Conservation (phyloP, 192 early-diverging fungal genomes). For the Umbelopsis sp. region DNA sequence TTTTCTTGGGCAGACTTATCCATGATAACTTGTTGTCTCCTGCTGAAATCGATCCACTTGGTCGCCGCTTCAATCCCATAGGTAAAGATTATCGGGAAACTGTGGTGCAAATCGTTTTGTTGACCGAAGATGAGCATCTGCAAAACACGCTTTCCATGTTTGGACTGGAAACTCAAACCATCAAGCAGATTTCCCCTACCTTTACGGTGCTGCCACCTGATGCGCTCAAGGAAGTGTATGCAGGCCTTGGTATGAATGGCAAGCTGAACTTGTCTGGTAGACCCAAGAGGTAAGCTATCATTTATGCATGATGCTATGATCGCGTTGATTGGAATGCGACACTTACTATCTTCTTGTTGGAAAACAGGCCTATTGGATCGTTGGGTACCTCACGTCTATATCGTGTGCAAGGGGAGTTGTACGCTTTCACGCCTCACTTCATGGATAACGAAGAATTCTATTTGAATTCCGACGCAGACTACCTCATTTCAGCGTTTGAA, state of each 20-base stretch:
- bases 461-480: constrained; percentile 83
- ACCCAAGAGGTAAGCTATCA: constrained; percentile 46
- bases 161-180: constrained; percentile 80
- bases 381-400: constrained; percentile 80
- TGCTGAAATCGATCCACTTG: constrained; percentile 83
- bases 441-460: constrained; percentile 89
- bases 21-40: constrained; percentile 74
- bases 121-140: constrained; percentile 72
- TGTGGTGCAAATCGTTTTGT: constrained; percentile 77
- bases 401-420: constrained; percentile 79
- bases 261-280: constrained; percentile 79
- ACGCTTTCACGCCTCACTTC: constrained; percentile 85
- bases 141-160: constrained; percentile 70
- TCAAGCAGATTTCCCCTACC: constrained; percentile 63
- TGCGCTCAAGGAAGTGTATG: constrained; percentile 77
- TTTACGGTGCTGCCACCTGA: constrained; percentile 73
- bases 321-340: too few species aligned
- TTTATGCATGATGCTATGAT: neutral
- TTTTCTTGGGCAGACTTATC: constrained; percentile 74
- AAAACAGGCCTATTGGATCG: constrained; percentile 70
- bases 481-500: constrained; percentile 75
- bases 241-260: constrained; percentile 69
- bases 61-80: constrained; percentile 63
- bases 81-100: constrained; percentile 51
- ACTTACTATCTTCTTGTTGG: neutral